Base-by-base conservation (phyloP, 192 early-diverging fungal genomes). In the Glomus cerebriforme region DNA sequence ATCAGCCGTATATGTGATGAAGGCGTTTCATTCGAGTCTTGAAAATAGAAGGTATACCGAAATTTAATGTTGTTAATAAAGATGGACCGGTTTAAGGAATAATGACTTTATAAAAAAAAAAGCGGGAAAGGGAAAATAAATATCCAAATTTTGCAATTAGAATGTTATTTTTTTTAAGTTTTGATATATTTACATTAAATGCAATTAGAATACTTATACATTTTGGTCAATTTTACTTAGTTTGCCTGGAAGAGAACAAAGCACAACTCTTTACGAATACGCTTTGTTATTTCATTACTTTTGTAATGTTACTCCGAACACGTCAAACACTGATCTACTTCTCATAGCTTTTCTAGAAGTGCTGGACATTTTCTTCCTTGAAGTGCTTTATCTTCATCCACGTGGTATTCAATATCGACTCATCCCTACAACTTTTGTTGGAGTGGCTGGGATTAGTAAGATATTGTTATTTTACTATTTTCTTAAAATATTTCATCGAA, bases 221-320 rank as follows among this genome's bases (percentile, higher is more conserved):
- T 67, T 67, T 37, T 29, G 39, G 1, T 54, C 17, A 13, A 73
- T 73, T 49, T 26, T 13, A 19, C 39, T 75, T 75, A 69, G 66
- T 69, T 77, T 77, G 65, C 75, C 80, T 19, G 75, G 66, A 26
- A 49, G 63, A 59, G 86, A 87, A 45, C 84, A 85, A 45, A 79
- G 84, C 26, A 80, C 77, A 43, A 85, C 77, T 29, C 82, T 87
- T 69, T 81, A 85, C 29, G 86, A 87, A 59, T 87, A 84, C 82
- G 83, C 86, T 17, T 77, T 87, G 24, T 47, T 85, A 59, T 82
- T 85, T 60, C 83, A 87, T 64, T 87, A 85, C 19, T 73, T n/a
- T 70, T 86, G 49, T 60, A 82, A 67, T 80, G 81, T 64, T 77
- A 83, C 70, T 78, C 80, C 54, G 77, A 76, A 24, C 72, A 81